These are phyloP conservation scores for Avena eriantha DNA, from an alignment of 176 grass and related monocot genomes.

Conservation along the genomic window DNA sequence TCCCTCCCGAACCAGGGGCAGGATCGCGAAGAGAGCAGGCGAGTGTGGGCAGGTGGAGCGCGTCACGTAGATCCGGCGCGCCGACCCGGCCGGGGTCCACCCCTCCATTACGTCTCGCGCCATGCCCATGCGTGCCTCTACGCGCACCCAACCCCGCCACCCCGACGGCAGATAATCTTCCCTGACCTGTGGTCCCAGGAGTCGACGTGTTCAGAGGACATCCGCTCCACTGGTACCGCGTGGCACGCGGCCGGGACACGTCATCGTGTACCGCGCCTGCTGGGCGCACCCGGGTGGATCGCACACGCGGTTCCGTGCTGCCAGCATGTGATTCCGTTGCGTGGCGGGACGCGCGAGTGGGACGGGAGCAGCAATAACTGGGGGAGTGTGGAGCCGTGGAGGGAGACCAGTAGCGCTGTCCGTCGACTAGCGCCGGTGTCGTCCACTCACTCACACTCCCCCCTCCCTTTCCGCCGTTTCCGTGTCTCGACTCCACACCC, in stretches of 20 bases:
- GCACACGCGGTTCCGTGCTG: slow-evolving; percentile 5
- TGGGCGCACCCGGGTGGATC: background rate
- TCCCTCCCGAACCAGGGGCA: too few species aligned
- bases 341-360: slow-evolving; percentile 2
- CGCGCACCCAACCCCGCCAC: background rate
- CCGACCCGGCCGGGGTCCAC: too few species aligned
- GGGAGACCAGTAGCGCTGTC: too few species aligned
- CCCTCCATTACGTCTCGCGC: too few species aligned
- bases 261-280: background rate
- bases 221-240: background rate
- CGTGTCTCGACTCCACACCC: background rate
- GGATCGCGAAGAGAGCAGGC: too few species aligned
- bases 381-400: background rate
- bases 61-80: too few species aligned
- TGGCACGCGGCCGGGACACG: slow-evolving; percentile 20
- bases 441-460: background rate
- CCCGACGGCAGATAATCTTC: rapidly evolving
- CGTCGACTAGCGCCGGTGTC: slow-evolving; percentile 33
- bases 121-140: background rate
- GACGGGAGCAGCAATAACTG: background rate
- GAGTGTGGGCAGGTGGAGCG: too few species aligned
- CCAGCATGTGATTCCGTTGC: background rate
- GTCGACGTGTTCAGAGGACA: background rate
- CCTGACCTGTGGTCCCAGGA: rapidly evolving
- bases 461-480: background rate